These are phyloP conservation scores for Gastroboletus turbinatus DNA, from an alignment of 1,284 basidiomycete genomes.

Conservation along the genomic window DNA sequence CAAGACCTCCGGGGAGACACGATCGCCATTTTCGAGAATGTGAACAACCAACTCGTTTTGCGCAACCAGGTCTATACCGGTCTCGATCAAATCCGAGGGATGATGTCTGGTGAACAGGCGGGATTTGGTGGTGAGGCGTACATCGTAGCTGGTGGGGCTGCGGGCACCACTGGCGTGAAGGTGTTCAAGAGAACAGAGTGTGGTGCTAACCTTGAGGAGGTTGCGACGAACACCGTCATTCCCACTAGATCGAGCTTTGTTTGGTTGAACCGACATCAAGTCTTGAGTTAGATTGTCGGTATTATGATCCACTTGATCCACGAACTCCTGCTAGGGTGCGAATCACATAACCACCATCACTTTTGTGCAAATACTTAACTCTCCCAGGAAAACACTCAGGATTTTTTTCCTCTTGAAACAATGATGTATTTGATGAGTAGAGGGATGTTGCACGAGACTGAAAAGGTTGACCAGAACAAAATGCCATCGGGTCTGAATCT, in stretches of 20 bases:
- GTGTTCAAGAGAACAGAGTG: slow-evolving; percentile 54
- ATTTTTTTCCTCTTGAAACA: too few relatives aligned
- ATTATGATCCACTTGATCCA: background rate
- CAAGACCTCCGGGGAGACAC: slow-evolving; percentile 55
- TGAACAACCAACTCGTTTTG: slow-evolving; percentile 42
- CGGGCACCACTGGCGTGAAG: slow-evolving; percentile 53
- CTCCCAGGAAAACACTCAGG: too few relatives aligned
- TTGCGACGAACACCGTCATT: slow-evolving; percentile 51
- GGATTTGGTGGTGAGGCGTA: slow-evolving; percentile 49
- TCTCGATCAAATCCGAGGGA: slow-evolving; percentile 62
- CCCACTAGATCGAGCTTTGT: slow-evolving; percentile 56
- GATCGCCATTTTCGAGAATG: slow-evolving; percentile 59
- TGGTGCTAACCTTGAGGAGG: slow-evolving; percentile 49
- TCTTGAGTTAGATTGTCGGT: background rate
- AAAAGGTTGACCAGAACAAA: too few relatives aligned
- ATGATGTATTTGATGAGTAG: too few relatives aligned
- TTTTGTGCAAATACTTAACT: too few relatives aligned
- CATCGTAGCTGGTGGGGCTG: slow-evolving; percentile 54
- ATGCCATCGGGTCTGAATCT: too few relatives aligned
- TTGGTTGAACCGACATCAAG: slow-evolving; percentile 15
- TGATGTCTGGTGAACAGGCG: slow-evolving; percentile 51
- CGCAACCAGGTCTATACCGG: slow-evolving; percentile 60
- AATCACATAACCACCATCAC: too few relatives aligned
- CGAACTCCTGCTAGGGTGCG: background rate
- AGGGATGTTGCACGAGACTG: too few relatives aligned